Base-by-base conservation (phyloP, 345 rosid genomes). In the Brassica cretica region DNA sequence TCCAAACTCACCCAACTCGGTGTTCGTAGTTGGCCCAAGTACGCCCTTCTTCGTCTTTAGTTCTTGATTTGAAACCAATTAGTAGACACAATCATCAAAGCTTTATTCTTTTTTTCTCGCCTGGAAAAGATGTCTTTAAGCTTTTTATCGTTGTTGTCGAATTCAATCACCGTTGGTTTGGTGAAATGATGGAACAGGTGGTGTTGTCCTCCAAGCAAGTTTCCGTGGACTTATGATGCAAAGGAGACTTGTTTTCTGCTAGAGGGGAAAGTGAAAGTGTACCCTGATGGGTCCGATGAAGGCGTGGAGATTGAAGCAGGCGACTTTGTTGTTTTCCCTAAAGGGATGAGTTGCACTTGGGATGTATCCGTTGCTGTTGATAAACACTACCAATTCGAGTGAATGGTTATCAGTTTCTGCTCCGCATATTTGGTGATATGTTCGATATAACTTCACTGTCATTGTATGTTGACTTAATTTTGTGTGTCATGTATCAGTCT, bases 301-400 rank as follows among this genome's bases (percentile, higher is more conserved):
- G 81, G 76, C 19, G 91, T 90, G 14, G 96, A 90, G 84, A 83
- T 94, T 53, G 88, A 81, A 41, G 88, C 93, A 16, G 97, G 97
- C 4, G 97, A 94, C 71, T 87, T 94, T 77, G 97, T 87, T 70
- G 89, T 78, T 74, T 92, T 92, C 79, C 94, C 96, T 0, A 89
- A 92, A 81, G 98, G 98, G 68, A 88, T 94, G 97, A 88, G 88
- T 76, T 92, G 97, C 87, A 92, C 91, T 83, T 92, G 98, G 98
- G 97, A 92, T 79, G 97, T 94, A 55, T 86, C 92, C 0, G 90
- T 79, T 11, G 93, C 88, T 30, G 96, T 94, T 49, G 96, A 94
- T 78, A 94, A 94, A 76, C 97, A 94, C 81, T 94, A 90, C 58
- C 88, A 88, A 15, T 94, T 91, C 8, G 94, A 89, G 56, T 91